Conservation (phyloP, 768 basidiomycete species). For the Mycena rosella region DNA sequence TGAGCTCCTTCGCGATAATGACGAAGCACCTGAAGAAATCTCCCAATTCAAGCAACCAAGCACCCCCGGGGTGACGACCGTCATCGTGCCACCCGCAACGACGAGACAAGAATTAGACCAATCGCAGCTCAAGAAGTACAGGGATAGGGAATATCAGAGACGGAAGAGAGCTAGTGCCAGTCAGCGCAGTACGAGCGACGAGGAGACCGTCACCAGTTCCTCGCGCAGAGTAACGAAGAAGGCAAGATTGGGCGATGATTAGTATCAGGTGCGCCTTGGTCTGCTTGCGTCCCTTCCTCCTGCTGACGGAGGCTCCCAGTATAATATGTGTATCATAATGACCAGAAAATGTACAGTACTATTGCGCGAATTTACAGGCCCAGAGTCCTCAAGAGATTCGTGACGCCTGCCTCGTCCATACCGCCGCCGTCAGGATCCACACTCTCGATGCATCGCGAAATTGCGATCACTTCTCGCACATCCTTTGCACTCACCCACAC, state of each 20-base stretch:
- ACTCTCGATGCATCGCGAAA: conserved; percentile 83
- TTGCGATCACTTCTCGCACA: conserved; percentile 77
- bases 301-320: neutral
- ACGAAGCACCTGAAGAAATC: conserved; percentile 77
- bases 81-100: conserved; percentile 81
- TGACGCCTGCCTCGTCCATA: conserved; percentile 66
- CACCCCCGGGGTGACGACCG: conserved; percentile 81
- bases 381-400: conserved; percentile 63
- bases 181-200: conserved; percentile 78
- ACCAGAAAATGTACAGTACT: conserved; percentile 32
- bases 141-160: conserved; percentile 87
- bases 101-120: conserved; percentile 75
- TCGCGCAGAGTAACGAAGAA: conserved; percentile 77
- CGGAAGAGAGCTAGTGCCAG: conserved; percentile 77
- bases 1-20: conserved; percentile 80
- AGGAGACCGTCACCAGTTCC: conserved; percentile 64
- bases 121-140: conserved; percentile 79
- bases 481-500: conserved; percentile 90
- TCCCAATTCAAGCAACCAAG: conserved; percentile 62
- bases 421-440: conserved; percentile 82
- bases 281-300: neutral
- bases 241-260: conserved; percentile 75
- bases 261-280: conserved; percentile 24
- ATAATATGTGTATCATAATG: conserved; percentile 31
- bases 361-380: conserved; percentile 47